Base-by-base conservation (phyloP, 176 grass and related monocot species). In the Panicum miliaceum region DNA sequence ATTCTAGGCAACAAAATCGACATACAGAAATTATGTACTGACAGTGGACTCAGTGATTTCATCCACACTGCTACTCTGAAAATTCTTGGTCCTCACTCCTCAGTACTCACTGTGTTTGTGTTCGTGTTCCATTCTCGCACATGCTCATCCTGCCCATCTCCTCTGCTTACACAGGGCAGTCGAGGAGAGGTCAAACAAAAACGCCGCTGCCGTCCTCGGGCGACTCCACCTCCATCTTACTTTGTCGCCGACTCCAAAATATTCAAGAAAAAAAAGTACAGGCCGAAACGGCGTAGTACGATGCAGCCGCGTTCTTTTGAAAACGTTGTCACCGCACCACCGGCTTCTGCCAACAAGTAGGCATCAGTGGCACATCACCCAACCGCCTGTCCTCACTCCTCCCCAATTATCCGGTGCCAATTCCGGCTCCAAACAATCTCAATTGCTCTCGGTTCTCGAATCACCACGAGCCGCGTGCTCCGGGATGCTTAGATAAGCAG, bases 311-410 rank as follows among this genome's bases (percentile, higher is more conserved):
- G 38, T 82, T 86, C 50, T 73, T 82, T 72, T 58, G 37, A 82
- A 36, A 87, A 67, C 22, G 48, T 6, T 25, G 79, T 59, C 57
- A 83, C 67, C 57, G 79, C 57, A 83, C 74, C 57, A 83, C 74
- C 56, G 78, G 42, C 26, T 79, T 83, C 75, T 52, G 89, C 80
- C 80, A 10, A 74, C 29, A 60, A 61, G 74, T 83, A 86, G 74
- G 38, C 88, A 78, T 66, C 65, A 65, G 65, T 82, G 22, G 70
- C 42, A 59, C 83, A 82, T 85, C 82, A 65, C 60, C 84, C 12
- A 90, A 90, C 65, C 9, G 22, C 71, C 18, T 23, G 22, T 23
- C 54, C 42, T 51, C 26, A 47, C 57, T 18, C 26, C 11, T 46
- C 43, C 19, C 32, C 4, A 57, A 64, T 81, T 48, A 38, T 77